Evolutionary conservation across 2,329 filamentous ascomycete genomes (phyloP).

Genomic region (Sporothrix dimorphospora): DNA sequence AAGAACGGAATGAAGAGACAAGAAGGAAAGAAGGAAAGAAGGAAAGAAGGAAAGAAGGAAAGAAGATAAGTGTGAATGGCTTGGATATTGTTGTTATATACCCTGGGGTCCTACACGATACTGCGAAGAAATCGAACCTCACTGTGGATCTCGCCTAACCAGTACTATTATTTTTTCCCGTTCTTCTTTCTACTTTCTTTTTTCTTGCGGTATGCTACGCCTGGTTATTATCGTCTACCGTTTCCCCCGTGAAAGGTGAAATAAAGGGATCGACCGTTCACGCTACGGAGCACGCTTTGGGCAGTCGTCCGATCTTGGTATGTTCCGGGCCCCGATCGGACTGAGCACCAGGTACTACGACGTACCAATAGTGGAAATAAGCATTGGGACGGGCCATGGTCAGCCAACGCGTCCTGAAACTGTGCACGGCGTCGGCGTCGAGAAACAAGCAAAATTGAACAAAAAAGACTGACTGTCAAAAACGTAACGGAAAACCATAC

Average conservation of each 20-base stretch:
- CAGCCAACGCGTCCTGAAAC: background rate
- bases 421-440: background rate
- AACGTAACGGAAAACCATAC: background rate
- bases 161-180: background rate
- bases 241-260: background rate
- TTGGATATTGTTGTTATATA: slow-evolving; percentile 9
- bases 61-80: background rate
- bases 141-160: background rate
- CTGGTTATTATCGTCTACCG: background rate
- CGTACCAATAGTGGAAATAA: too few relatives aligned
- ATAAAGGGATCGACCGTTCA: background rate
- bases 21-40: background rate
- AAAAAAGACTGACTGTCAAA: background rate
- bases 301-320: background rate
- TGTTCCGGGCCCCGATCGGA: background rate
- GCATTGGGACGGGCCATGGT: background rate
- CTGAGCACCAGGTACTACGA: background rate
- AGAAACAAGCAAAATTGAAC: background rate
- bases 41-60: background rate
- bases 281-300: slow-evolving; percentile 1
- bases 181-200: background rate
- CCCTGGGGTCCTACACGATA: background rate
- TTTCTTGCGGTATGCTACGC: background rate
- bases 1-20: background rate
- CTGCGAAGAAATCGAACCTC: background rate